Percentiles rank a stretch among this genome's conserved stretches.
Conservation (phyloP, 2,329 filamentous ascomycete genomes). For the Aspergillus brunneoviolaceus region DNA sequence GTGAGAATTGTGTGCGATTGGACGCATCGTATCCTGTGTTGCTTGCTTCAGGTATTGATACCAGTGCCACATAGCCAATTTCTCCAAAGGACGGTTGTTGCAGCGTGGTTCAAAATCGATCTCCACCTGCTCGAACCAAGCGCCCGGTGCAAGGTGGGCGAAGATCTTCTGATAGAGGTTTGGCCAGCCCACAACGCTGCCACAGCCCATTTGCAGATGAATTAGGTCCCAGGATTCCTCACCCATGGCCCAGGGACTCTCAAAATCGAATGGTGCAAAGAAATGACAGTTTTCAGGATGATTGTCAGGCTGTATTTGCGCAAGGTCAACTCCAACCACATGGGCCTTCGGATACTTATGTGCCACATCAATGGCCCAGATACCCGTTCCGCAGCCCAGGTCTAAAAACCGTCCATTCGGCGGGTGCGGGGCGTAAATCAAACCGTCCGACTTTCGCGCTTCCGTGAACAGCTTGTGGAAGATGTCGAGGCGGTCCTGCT, state of each 20-base stretch:
- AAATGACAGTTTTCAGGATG: conserved; percentile 71
- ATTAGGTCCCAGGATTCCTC: conserved; percentile 77
- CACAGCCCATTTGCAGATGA: conserved; percentile 75
- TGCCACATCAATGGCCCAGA: conserved; percentile 87
- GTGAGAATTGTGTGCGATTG: conserved; percentile 63
- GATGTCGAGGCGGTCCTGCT: conserved; percentile 76
- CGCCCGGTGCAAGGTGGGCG: conserved; percentile 71
- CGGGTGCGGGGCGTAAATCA: conserved; percentile 43
- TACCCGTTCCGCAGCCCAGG: conserved; percentile 82
- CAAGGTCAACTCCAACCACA: conserved; percentile 62
- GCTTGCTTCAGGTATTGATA: conserved; percentile 66
- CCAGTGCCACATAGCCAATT: conserved; percentile 66
- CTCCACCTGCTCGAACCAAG: conserved; percentile 84
- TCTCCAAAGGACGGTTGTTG: conserved; percentile 61
- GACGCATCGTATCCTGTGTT: conserved; percentile 64
- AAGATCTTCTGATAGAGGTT: conserved; percentile 70
- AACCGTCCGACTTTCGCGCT: conserved; percentile 53
- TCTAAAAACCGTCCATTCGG: conserved; percentile 56
- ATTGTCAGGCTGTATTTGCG: conserved; percentile 63
- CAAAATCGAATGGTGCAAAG: conserved; percentile 69
- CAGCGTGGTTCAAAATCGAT: conserved; percentile 77
- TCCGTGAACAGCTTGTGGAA: conserved; percentile 75
- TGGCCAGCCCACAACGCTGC: conserved; percentile 75
- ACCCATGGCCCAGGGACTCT: conserved; percentile 68
- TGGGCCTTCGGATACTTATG: conserved; percentile 62